Evolutionary conservation across 225 moss, liverwort and hornwort genomes (phyloP).

Genomic region (Physcomitrellopsis africana): DNA sequence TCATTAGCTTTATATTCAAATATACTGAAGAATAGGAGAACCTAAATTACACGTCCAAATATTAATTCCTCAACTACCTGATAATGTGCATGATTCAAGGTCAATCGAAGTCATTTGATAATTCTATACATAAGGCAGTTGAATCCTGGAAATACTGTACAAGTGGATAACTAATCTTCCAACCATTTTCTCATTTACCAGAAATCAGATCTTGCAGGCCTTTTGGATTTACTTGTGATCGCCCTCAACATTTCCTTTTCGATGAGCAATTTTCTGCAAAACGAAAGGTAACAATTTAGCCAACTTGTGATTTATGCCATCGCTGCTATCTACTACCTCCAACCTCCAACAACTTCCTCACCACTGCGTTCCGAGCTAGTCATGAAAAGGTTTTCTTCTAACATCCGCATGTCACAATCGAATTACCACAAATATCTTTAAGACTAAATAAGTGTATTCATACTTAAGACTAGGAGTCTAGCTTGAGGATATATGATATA

Average conservation of each 20-base stretch:
- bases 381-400: not conserved
- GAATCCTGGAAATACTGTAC: slow-evolving; percentile 27
- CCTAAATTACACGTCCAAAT: slow-evolving; percentile 14
- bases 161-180: slow-evolving; percentile 19
- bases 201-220: slow-evolving; percentile 8
- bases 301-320: not conserved
- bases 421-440: not conserved
- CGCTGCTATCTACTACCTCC: not conserved
- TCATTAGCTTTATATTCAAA: slow-evolving; percentile 16
- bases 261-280: slow-evolving; percentile 53
- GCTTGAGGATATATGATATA: not conserved
- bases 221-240: slow-evolving; percentile 23
- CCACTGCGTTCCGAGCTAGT: not conserved
- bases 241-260: slow-evolving; percentile 44
- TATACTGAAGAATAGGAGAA: not conserved
- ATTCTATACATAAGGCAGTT: slow-evolving; percentile 26
- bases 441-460: not conserved
- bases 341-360: not conserved
- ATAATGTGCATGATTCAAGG: not conserved
- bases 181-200: slow-evolving; percentile 8
- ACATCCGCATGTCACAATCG: not conserved
- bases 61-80: slow-evolving; percentile 14
- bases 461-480: not conserved
- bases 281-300: not conserved
- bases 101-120: slow-evolving; percentile 6